Evolutionary conservation across 1,139 yeast genomes (phyloP), one percentile per base, ranked within the genome.

Genomic region (Yamadazyma spencermartinsiae): DNA sequence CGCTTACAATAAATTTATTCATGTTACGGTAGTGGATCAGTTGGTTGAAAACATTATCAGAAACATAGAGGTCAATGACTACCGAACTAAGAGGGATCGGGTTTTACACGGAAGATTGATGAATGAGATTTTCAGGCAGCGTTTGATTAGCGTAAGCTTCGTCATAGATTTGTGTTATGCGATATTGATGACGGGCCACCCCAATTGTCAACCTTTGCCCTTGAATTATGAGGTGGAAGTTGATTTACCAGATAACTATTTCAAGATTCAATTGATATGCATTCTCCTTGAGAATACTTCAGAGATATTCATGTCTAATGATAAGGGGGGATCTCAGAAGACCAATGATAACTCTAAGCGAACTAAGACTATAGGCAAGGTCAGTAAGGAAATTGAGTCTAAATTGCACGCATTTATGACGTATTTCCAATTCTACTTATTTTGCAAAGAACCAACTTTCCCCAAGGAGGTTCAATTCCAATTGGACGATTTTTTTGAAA

Each of bases 371-470:
- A n/a, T n/a, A n/a, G n/a, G n/a, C n/a, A n/a, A n/a, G n/a, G n/a
- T n/a, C 20, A 46, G 37, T 53, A 20, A 28, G 3, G 15, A 11
- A 29, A 17, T 37, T 7, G 45, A 57, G 40, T 60, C 58, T 9
- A 42, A 68, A 33, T 46, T 82, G 20, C 62, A 63, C 5, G 56
- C 74, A 3, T 76, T 84, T 45, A 52, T 84, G 46, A 70, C 73
- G 14, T 83, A 80, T 50, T 81, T 88, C 45, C 95, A 88, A 52
- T 88, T 79, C 55, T 89, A 87, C 52, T 60, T 78, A n/a, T 76
- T 72, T 55, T 76, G 86, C 35, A 89, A 89, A 53, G 72, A 66
- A 34, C 86, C 87, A 1, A 9, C 31, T 10, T 40, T 86, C 24
- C 90, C 96, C 0, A 65, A 75, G 48, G 95, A 86, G 34, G 14